phyloP scores from a whole-genome alignment of 2,329 filamentous ascomycete species.

The Xenoacremonium recifei region DNA sequence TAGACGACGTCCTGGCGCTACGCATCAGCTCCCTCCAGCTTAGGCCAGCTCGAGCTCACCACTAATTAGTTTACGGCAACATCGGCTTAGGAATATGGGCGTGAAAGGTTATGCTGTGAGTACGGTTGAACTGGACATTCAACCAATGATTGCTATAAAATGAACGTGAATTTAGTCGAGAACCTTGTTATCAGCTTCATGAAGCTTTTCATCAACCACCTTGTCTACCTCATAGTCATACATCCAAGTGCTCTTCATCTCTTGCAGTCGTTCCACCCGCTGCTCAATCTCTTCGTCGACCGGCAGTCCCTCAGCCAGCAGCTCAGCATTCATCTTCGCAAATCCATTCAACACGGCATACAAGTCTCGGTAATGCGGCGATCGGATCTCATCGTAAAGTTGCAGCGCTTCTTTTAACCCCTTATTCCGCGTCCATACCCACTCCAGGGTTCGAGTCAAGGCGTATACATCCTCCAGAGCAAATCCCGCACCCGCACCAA shows the following conservation, averaged over 20 bases:
- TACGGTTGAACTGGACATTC: too few relatives aligned
- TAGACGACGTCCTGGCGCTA: too few relatives aligned
- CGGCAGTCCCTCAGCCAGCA: conserved; percentile 13
- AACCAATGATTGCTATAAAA: too few relatives aligned
- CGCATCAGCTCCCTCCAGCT: too few relatives aligned
- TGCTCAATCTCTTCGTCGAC: conserved; percentile 25
- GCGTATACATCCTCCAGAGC: conserved; percentile 33
- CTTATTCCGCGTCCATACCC: conserved; percentile 16
- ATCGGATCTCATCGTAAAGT: conserved; percentile 26
- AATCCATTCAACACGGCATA: conserved; percentile 26
- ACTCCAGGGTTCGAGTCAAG: conserved; percentile 21
- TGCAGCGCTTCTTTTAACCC: conserved; percentile 20
- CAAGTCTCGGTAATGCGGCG: conserved; percentile 26
- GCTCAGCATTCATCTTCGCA: conserved; percentile 10
- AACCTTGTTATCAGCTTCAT: conserved; percentile 1
- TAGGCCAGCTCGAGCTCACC: too few relatives aligned
- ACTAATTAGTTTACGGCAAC: too few relatives aligned
- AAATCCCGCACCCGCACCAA: conserved; percentile 39
- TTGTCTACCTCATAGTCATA: conserved; percentile 24
- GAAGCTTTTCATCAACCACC: conserved; percentile 11
- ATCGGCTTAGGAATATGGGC: too few relatives aligned
- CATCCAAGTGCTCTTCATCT: conserved; percentile 24
- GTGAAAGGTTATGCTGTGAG: too few relatives aligned
- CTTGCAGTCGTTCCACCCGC: conserved; percentile 18
- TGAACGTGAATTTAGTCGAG: too few relatives aligned